Conservation (phyloP, 345 rosid species). For the Linum tenue region DNA sequence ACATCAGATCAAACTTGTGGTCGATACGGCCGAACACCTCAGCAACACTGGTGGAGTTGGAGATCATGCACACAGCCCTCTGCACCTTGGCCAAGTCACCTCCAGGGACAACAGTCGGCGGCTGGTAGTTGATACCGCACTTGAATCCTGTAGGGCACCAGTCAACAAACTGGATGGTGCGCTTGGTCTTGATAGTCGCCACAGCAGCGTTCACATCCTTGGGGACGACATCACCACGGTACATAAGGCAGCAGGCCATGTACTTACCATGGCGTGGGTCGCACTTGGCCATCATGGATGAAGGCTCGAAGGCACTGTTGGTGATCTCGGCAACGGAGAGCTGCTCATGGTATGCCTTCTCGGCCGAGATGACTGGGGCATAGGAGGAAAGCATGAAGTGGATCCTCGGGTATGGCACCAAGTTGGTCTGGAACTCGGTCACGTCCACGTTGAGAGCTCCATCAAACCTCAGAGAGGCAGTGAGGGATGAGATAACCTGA, state of each 20-base stretch:
- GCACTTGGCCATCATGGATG: constrained; percentile 25
- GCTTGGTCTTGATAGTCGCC: constrained; percentile 24
- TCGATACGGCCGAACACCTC: constrained; percentile 22
- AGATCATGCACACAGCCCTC: constrained; percentile 25
- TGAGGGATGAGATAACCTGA: constrained; percentile 22
- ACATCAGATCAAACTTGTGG: constrained; percentile 14
- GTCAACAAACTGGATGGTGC: constrained; percentile 24
- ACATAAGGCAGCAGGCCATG: constrained; percentile 25
- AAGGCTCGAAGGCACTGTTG: constrained; percentile 22
- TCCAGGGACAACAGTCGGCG: constrained; percentile 22
- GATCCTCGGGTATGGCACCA: constrained; percentile 23
- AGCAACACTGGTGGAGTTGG: constrained; percentile 21
- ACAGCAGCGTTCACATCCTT: constrained; percentile 4
- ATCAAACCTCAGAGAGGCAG: constrained; percentile 23
- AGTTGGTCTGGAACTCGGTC: constrained; percentile 22
- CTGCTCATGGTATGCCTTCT: constrained; percentile 21
- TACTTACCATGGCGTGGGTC: constrained; percentile 23
- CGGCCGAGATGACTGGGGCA: constrained; percentile 21
- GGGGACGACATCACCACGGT: constrained; percentile 23
- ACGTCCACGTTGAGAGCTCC: constrained; percentile 24
- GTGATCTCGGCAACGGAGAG: constrained; percentile 22
- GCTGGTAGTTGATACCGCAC: constrained; percentile 23
- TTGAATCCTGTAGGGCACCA: constrained; percentile 25
- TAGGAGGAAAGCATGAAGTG: constrained; percentile 25
- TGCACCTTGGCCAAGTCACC: constrained; percentile 23